Conservation (phyloP, 441 rosid genomes). For the Breynia disticha region DNA sequence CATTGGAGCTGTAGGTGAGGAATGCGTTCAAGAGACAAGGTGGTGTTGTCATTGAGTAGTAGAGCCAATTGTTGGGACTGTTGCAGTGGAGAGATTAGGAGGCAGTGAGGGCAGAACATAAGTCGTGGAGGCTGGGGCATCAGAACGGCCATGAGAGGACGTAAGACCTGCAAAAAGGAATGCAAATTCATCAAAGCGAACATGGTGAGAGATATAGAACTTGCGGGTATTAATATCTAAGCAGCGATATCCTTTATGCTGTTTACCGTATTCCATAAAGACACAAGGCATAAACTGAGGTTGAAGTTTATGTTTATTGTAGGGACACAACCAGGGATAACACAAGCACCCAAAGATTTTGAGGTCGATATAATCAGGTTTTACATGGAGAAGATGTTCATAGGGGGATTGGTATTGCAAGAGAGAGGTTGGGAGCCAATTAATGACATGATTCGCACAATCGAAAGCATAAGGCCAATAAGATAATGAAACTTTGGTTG, state of each 20-base stretch:
- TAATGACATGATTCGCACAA: neutral
- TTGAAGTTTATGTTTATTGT: neutral
- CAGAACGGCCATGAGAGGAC: neutral
- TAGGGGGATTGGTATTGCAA: neutral
- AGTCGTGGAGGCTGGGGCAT: neutral
- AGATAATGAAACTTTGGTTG: neutral
- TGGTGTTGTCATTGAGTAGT: neutral
- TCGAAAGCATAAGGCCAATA: neutral
- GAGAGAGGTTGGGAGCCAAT: neutral
- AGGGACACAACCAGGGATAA: neutral
- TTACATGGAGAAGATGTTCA: neutral
- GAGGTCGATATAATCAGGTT: neutral
- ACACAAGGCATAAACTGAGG: neutral
- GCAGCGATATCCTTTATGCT: neutral
- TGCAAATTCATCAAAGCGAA: neutral
- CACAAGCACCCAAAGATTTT: neutral
- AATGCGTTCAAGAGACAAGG: neutral
- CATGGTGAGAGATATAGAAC: neutral
- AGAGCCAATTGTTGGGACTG: neutral
- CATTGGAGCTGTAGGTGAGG: too few species aligned
- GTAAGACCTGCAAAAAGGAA: conserved; percentile 1
- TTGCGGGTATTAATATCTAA: neutral
- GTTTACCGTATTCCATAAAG: neutral
- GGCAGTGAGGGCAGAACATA: neutral
- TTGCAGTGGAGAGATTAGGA: neutral